Evolutionary conservation across 768 basidiomycete genomes (phyloP).

Genomic region (Amanita brunnescens): DNA sequence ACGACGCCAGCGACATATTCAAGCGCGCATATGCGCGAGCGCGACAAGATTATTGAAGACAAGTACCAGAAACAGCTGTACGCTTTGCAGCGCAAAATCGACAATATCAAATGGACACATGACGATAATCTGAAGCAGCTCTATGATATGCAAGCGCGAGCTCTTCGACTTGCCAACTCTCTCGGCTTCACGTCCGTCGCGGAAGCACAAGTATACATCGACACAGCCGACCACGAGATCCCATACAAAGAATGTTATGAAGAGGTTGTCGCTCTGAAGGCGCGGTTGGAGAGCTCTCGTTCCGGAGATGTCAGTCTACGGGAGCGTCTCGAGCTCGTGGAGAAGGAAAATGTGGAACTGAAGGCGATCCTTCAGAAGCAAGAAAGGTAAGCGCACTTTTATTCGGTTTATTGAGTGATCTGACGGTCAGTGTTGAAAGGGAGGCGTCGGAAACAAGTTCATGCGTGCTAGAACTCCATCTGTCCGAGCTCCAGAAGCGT

Average conservation of each 20-base stretch:
- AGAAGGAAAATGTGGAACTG: conserved; percentile 20
- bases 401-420: background rate
- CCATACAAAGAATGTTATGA: conserved; percentile 29
- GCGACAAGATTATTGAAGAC: conserved; percentile 28
- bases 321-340: conserved; percentile 13
- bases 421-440: background rate
- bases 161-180: conserved; percentile 27
- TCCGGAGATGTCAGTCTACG: conserved; percentile 18
- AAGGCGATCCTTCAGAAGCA: conserved; percentile 9
- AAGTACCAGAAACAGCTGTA: conserved; percentile 25
- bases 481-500: conserved; percentile 26
- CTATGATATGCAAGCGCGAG: conserved; percentile 28
- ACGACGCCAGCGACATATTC: conserved; percentile 17
- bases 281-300: conserved; percentile 16
- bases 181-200: conserved; percentile 36
- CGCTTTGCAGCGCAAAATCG: conserved; percentile 21
- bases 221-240: conserved; percentile 24
- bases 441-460: conserved; percentile 2
- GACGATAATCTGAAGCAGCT: conserved; percentile 29
- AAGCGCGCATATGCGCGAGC: conserved; percentile 24
- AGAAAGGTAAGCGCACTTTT: conserved; percentile 5
- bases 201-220: conserved; percentile 34
- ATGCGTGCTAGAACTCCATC: conserved; percentile 16
- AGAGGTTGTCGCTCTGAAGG: conserved; percentile 24
- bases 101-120: conserved; percentile 24